Percentiles rank a stretch among this genome's conserved stretches.
Conservation (phyloP, 345 rosid species). For the Salix arbutifolia region DNA sequence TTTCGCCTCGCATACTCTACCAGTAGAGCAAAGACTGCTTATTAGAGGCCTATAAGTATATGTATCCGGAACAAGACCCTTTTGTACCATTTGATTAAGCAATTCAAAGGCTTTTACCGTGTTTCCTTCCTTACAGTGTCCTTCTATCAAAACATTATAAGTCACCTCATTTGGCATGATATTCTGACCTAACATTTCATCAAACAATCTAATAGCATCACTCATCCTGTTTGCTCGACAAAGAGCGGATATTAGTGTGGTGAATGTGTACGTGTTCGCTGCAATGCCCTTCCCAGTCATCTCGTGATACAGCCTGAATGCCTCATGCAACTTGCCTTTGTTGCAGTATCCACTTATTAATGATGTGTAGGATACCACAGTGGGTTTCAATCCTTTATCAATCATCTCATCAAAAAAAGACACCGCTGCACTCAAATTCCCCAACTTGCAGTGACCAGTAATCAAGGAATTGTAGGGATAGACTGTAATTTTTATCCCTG, state of each 20-base stretch:
- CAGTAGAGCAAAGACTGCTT: slow-evolving; percentile 62
- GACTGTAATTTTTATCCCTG: slow-evolving; percentile 45
- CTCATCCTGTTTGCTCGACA: slow-evolving; percentile 47
- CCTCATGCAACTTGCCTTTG: slow-evolving; percentile 49
- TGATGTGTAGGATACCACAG: slow-evolving; percentile 69
- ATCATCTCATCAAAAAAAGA: slow-evolving; percentile 54
- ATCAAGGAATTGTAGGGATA: slow-evolving; percentile 86
- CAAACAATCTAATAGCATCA: slow-evolving; percentile 55
- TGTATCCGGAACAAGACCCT: slow-evolving; percentile 75
- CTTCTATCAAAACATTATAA: slow-evolving; percentile 82
- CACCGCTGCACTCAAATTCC: slow-evolving; percentile 54
- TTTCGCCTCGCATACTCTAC: slow-evolving; percentile 68
- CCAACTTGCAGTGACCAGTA: slow-evolving; percentile 66
- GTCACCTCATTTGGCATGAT: slow-evolving; percentile 72
- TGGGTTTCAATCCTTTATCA: slow-evolving; percentile 54
- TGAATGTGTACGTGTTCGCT: slow-evolving; percentile 59
- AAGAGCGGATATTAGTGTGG: slow-evolving; percentile 69
- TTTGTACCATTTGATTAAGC: slow-evolving; percentile 57
- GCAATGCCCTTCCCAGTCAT: slow-evolving; percentile 76
- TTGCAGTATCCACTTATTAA: slow-evolving; percentile 72
- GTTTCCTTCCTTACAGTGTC: slow-evolving; percentile 56
- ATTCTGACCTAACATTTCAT: slow-evolving; percentile 55
- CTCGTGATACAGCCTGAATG: slow-evolving; percentile 71
- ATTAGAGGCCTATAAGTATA: slow-evolving; percentile 78
- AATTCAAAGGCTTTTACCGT: slow-evolving; percentile 56